phyloP scores from a whole-genome alignment of 768 basidiomycete species.

The Hericium rajendrae region DNA sequence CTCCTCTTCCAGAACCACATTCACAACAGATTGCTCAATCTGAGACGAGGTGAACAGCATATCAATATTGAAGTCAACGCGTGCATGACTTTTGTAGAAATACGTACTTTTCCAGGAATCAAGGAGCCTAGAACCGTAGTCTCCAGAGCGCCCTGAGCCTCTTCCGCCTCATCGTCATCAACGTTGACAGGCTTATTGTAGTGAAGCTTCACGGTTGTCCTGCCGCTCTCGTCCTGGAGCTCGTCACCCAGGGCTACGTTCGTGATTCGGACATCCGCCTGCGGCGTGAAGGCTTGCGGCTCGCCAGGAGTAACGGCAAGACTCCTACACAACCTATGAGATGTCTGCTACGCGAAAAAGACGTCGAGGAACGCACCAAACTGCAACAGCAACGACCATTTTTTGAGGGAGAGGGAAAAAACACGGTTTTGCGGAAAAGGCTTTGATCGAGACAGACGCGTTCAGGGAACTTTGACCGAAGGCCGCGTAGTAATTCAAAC shows the following conservation, averaged over 20 bases:
- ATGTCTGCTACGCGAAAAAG: slow-evolving; percentile 1
- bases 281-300: slow-evolving; percentile 45
- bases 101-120: slow-evolving; percentile 67
- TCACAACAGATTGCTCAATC: slow-evolving; percentile 69
- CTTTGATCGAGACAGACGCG: background rate
- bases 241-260: slow-evolving; percentile 75
- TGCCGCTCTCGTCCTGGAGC: slow-evolving; percentile 46
- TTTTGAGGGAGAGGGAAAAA: slow-evolving; percentile 14
- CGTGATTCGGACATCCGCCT: slow-evolving; percentile 67
- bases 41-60: slow-evolving; percentile 18
- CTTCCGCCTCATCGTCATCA: slow-evolving; percentile 37
- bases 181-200: slow-evolving; percentile 36
- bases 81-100: too few relatives aligned
- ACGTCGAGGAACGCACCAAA: slow-evolving; percentile 38
- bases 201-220: slow-evolving; percentile 60
- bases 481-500: slow-evolving; percentile 22
- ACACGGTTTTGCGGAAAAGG: background rate
- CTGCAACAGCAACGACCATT: slow-evolving; percentile 54
- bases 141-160: slow-evolving; percentile 24
- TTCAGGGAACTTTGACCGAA: background rate
- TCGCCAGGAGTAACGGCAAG: slow-evolving; percentile 48
- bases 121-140: slow-evolving; percentile 68
- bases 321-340: slow-evolving; percentile 38
- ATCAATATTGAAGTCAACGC: too few relatives aligned
- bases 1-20: slow-evolving; percentile 61